Percentiles rank a stretch among this genome's conserved stretches.
phyloP scores from a whole-genome alignment of 306 rosid species.

The Prunus armeniaca region DNA sequence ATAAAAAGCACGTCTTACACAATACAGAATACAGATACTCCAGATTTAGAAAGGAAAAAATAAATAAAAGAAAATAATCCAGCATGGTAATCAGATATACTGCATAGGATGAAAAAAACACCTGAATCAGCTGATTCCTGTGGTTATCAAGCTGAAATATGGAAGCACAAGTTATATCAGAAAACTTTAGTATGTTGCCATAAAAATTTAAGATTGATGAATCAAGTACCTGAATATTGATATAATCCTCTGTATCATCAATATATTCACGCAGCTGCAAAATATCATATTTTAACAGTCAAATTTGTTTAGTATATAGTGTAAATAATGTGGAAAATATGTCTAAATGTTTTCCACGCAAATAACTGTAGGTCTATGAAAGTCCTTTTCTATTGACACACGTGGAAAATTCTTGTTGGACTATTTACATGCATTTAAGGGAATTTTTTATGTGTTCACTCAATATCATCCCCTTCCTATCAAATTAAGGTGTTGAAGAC shows the following conservation, averaged over 20 bases:
- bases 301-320: not conserved
- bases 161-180: constrained; percentile 11
- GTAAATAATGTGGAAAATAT: not conserved
- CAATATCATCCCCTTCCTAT: not conserved
- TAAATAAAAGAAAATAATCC: not conserved
- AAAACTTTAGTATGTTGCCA: constrained; percentile 4
- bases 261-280: constrained; percentile 78
- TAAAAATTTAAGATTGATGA: not conserved
- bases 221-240: constrained; percentile 66
- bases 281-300: constrained; percentile 14
- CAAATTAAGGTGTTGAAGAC: not conserved
- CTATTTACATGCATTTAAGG: not conserved
- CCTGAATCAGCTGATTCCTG: constrained; percentile 58
- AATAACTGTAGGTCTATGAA: not conserved
- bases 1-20: not conserved
- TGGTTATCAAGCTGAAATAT: constrained; percentile 66
- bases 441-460: not conserved
- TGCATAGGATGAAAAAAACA: constrained; percentile 26
- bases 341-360: not conserved
- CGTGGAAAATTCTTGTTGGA: not conserved
- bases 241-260: constrained; percentile 89
- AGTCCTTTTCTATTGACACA: not conserved
- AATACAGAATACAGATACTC: not conserved
- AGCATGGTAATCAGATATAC: not conserved
- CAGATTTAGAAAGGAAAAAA: not conserved